phyloP scores from a whole-genome alignment of 2,329 filamentous ascomycete species.

The Calonectria ilicicola region DNA sequence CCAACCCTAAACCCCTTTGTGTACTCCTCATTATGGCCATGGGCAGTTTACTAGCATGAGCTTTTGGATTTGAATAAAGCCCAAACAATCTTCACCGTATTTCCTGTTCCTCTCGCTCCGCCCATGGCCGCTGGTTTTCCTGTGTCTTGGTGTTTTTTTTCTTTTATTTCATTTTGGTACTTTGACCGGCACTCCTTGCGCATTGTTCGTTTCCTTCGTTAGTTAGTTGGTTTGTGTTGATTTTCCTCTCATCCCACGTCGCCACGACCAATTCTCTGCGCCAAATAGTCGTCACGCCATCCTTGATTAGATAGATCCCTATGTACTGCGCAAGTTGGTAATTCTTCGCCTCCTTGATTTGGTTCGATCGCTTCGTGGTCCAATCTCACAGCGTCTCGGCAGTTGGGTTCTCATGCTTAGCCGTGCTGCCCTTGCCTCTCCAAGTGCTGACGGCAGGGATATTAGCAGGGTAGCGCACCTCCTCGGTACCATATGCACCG shows the following conservation, averaged over 20 bases:
- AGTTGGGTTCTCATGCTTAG: conserved; percentile 81
- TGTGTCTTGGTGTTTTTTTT: neutral
- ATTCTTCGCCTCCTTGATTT: neutral
- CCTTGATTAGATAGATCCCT: neutral
- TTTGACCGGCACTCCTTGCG: conserved; percentile 2
- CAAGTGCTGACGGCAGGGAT: conserved; percentile 97
- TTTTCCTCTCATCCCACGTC: neutral
- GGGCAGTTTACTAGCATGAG: neutral
- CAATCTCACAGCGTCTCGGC: conserved; percentile 48
- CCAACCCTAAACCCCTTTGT: neutral
- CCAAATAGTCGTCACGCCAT: neutral
- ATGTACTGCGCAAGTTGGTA: conserved; percentile 6
- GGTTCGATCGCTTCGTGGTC: neutral
- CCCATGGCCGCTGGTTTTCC: neutral
- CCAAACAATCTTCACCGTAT: neutral
- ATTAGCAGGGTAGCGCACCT: conserved; percentile 87
- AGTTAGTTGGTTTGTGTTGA: conserved; percentile 12
- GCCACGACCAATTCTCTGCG: neutral
- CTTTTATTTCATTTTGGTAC: conserved; percentile 12
- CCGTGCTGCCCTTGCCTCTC: conserved; percentile 92
- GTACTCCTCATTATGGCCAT: conserved; percentile 4
- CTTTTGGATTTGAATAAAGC: neutral
- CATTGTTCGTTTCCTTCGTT: conserved; percentile 22
- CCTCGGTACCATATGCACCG: conserved; percentile 91
- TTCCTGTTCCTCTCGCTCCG: neutral